Evolutionary conservation across 306 rosid species (phyloP).

Genomic region (Abrus pulchellus): DNA sequence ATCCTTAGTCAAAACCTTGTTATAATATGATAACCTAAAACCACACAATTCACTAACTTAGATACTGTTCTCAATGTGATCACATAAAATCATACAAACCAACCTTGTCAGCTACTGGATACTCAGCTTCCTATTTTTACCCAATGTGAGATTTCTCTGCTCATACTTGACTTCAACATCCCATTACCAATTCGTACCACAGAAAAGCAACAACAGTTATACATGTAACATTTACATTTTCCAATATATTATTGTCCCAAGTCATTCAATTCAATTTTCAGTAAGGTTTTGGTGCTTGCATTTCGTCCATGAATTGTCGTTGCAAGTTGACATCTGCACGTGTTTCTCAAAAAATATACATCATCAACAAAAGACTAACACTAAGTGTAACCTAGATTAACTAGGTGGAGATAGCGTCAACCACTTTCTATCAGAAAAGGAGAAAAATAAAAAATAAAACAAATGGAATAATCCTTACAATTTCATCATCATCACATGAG

Average conservation of each 20-base stretch:
- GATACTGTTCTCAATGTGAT: too few relatives aligned
- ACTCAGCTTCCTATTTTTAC: too few relatives aligned
- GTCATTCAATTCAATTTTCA: background rate
- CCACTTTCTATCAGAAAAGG: conserved; percentile 36
- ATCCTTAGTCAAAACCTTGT: too few relatives aligned
- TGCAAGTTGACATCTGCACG: conserved; percentile 26
- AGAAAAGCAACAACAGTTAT: background rate
- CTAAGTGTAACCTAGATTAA: conserved; percentile 10
- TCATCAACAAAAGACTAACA: conserved; percentile 20
- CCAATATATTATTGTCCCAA: background rate
- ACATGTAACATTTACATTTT: background rate
- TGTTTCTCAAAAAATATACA: conserved; percentile 19
- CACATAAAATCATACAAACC: too few relatives aligned
- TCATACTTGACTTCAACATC: too few relatives aligned
- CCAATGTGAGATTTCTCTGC: too few relatives aligned
- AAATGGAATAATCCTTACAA: conserved; percentile 9
- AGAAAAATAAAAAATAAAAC: background rate
- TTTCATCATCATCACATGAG: background rate
- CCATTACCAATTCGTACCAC: background rate
- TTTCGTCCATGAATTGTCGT: conserved; percentile 22
- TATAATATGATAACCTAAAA: too few relatives aligned
- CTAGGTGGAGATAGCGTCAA: conserved; percentile 32
- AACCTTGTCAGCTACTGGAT: too few relatives aligned
- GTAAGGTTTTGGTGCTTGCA: background rate
- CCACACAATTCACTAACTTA: too few relatives aligned